Base-by-base conservation (phyloP, 352 stramenopile species). In the Phytopythium chamaehyphon region DNA sequence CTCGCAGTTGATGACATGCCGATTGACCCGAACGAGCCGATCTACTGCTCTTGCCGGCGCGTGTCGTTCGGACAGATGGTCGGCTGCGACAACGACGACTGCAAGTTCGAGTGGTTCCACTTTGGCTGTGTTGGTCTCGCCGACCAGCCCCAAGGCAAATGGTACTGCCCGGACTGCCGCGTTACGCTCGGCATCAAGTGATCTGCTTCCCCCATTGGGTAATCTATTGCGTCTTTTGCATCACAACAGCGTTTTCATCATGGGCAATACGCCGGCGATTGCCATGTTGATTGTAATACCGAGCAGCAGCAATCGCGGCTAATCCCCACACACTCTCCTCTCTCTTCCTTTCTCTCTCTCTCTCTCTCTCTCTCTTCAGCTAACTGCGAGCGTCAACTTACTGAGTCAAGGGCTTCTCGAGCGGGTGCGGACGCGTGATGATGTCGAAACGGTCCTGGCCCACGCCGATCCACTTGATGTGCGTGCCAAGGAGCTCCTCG, bases 381-480 rank as follows among this genome's bases (percentile, higher is more conserved):
- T 26, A n/a, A 42, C 37, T 42, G 28, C 28, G 28, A 33, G 28
- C 12, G 23, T 21, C 23, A n/a, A 40, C 15, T n/a, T 40, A 51
- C 44, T 51, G 44, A n/a, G 36, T 21, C 55, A 76, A 83, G n/a
- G 74, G 63, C 58, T 89, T 89, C 62, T 90, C 75, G 28, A 92
- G 65, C 52, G 82, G 82, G 57, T 89, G 82, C 35, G 74, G 59
- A 16, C 83, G 77, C 50, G 83, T 96, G 73, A 98, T 98, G 46
- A 98, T 81, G 66, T 98, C 96, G 53, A 96, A 86, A 45, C 96
- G 86, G 75, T 98, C 97, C 48, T 96, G 88, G 36, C 97, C 97
- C 16, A 98, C 96, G 51, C 96, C 97, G 61, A 99, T 98, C 96
- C 96, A 99, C 69, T 97, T 94, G 63, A 99, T 97, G 48, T 97